These are phyloP conservation scores for Arthrinium puccinioides DNA, from an alignment of 2,329 filamentous ascomycete species.

Conservation along the genomic window DNA sequence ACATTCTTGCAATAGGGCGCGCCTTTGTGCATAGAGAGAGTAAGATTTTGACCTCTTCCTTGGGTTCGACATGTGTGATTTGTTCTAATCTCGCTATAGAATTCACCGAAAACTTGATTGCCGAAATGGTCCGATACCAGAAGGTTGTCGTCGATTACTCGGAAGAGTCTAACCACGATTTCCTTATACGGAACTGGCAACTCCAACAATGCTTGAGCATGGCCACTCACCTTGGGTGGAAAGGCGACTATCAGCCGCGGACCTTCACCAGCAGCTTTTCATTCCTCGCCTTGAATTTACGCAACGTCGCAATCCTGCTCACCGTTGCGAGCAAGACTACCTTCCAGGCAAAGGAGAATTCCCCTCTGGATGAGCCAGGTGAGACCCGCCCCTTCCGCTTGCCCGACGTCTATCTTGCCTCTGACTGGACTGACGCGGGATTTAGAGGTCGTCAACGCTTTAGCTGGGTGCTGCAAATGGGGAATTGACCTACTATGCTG, in stretches of 20 bases:
- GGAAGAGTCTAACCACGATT: constrained; percentile 63
- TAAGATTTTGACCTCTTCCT: too few species aligned
- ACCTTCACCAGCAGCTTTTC: constrained; percentile 66
- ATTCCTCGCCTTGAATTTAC: constrained; percentile 66
- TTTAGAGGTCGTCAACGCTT: constrained; percentile 61
- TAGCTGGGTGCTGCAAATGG: constrained; percentile 75
- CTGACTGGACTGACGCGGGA: constrained; percentile 8
- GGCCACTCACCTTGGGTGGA: constrained; percentile 70
- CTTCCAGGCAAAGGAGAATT: constrained; percentile 46
- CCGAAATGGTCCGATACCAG: constrained; percentile 61
- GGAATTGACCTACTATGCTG: constrained; percentile 62
- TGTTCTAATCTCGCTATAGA: too few species aligned
- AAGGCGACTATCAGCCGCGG: constrained; percentile 53
- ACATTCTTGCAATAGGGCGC: constrained; percentile 63
- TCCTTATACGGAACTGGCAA: constrained; percentile 63
- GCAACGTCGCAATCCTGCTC: constrained; percentile 61
- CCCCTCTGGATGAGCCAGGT: constrained; percentile 58
- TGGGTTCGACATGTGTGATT: too few species aligned
- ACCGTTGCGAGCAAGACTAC: constrained; percentile 55
- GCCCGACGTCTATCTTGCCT: not conserved
- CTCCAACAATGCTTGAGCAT: constrained; percentile 73
- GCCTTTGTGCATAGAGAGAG: constrained; percentile 33
- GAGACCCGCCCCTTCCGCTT: constrained; percentile 13
- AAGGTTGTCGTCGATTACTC: constrained; percentile 76
- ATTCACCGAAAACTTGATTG: constrained; percentile 55